A percentile compares a stretch with the other conserved stretches of the same genome.
phyloP scores from a whole-genome alignment of 2,329 filamentous ascomycete species.

The Gnomoniopsis smithogilvyi region DNA sequence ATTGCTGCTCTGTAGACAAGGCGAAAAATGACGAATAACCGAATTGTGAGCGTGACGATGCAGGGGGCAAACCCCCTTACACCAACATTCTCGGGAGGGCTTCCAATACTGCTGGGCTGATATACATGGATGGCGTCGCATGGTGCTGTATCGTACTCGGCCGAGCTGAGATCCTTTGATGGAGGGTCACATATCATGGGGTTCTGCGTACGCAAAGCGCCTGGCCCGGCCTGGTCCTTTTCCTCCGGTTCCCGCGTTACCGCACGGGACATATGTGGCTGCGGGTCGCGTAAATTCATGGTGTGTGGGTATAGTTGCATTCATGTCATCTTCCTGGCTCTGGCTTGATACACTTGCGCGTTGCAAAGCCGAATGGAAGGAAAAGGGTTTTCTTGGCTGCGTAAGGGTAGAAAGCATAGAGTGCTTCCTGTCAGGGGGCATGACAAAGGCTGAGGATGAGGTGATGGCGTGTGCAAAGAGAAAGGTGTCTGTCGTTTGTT shows the following conservation, averaged over 20 bases:
- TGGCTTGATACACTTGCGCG: neutral
- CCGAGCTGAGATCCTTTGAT: neutral
- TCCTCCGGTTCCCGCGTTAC: neutral
- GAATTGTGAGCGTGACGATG: neutral
- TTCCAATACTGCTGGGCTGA: neutral
- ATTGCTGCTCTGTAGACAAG: neutral
- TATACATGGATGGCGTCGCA: slow-evolving; percentile 2
- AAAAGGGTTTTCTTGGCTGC: neutral
- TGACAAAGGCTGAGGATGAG: neutral
- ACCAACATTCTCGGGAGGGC: neutral
- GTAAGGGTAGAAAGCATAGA: neutral
- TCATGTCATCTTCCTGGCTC: neutral
- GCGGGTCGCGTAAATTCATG: neutral
- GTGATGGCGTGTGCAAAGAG: neutral
- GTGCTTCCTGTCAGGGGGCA: neutral
- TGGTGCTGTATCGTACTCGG: neutral
- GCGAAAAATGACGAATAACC: too few relatives aligned
- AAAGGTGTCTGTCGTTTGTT: neutral
- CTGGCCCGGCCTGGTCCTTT: neutral
- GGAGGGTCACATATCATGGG: too few relatives aligned
- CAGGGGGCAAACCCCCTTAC: neutral
- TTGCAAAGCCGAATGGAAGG: neutral
- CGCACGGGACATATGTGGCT: neutral
- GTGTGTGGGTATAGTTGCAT: neutral
- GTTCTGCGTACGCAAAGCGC: neutral